Evolutionary conservation across 108 stramenopile genomes (phyloP).

Genomic region (Nitzschia sp.): DNA sequence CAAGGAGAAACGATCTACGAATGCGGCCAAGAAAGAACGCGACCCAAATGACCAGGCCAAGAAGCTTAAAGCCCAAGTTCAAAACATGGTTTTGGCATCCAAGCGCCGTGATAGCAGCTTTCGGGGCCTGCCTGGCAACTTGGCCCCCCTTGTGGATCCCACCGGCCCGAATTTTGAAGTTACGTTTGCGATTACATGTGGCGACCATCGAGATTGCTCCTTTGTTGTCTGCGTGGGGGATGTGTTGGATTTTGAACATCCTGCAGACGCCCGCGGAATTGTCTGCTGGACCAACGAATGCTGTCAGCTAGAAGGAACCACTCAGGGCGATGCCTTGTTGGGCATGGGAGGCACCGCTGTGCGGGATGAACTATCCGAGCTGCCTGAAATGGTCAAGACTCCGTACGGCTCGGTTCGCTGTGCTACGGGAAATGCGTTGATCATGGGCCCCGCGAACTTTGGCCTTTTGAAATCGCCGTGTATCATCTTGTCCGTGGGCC

Average conservation of each 20-base stretch:
- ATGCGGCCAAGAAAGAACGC: neutral
- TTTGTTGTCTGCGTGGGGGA: slow-evolving; percentile 22
- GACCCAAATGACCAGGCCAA: slow-evolving; percentile 5
- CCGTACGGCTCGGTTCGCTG: slow-evolving; percentile 29
- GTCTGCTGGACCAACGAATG: slow-evolving; percentile 41
- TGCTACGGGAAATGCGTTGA: slow-evolving; percentile 30
- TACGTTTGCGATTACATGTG: slow-evolving; percentile 25
- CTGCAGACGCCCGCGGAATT: slow-evolving; percentile 20
- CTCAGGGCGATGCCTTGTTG: slow-evolving; percentile 1
- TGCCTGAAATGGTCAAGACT: slow-evolving; percentile 17
- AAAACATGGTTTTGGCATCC: slow-evolving; percentile 8
- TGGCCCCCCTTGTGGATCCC: neutral
- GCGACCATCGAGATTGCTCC: slow-evolving; percentile 22
- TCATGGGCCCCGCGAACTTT: slow-evolving; percentile 24
- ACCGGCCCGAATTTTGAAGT: neutral
- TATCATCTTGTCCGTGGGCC: slow-evolving; percentile 23
- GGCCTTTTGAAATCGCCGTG: slow-evolving; percentile 10
- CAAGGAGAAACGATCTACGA: slow-evolving; percentile 9
- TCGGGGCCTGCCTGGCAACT: neutral
- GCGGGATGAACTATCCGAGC: slow-evolving; percentile 10
- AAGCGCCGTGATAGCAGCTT: neutral
- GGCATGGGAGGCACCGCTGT: slow-evolving; percentile 12
- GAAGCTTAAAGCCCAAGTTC: slow-evolving; percentile 23
- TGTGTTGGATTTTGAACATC: slow-evolving; percentile 12
- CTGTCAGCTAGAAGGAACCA: slow-evolving; percentile 18